phyloP scores from a whole-genome alignment of 306 rosid species.

The Cicer judaicum region DNA sequence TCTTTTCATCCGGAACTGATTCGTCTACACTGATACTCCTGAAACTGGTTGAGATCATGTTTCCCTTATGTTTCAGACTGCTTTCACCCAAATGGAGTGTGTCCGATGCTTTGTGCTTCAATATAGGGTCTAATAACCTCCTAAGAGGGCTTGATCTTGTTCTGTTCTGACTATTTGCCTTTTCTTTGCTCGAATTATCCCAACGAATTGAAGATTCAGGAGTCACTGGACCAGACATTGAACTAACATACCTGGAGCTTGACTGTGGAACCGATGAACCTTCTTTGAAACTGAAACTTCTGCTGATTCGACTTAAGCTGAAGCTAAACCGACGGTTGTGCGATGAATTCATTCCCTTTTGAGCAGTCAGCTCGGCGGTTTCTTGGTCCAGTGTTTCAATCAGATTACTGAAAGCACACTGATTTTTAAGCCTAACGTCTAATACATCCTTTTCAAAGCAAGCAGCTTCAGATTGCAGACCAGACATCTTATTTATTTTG shows the following conservation, averaged over 20 bases:
- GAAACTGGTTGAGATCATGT: constrained; percentile 47
- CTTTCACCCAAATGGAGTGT: constrained; percentile 53
- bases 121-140: constrained; percentile 76
- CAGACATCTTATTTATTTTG: constrained; percentile 49
- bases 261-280: constrained; percentile 56
- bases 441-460: constrained; percentile 39
- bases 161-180: constrained; percentile 58
- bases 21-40: constrained; percentile 47
- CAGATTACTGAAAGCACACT: constrained; percentile 42
- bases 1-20: constrained; percentile 53
- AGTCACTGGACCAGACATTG: constrained; percentile 80
- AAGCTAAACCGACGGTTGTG: constrained; percentile 87
- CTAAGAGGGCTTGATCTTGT: constrained; percentile 74
- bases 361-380: constrained; percentile 56
- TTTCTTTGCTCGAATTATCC: constrained; percentile 61
- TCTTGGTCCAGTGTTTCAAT: constrained; percentile 56
- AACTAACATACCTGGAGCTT: constrained; percentile 57
- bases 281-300: constrained; percentile 97
- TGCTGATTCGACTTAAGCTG: constrained; percentile 78
- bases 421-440: constrained; percentile 43
- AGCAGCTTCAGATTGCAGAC: constrained; percentile 43
- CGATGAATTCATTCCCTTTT: constrained; percentile 60
- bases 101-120: constrained; percentile 63
- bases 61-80: constrained; percentile 49
- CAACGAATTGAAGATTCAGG: constrained; percentile 58